Evolutionary conservation across 164 flowering plant genomes (phyloP), one percentile per base, ranked within the genome.

Genomic region (Aristolochia contorta): DNA sequence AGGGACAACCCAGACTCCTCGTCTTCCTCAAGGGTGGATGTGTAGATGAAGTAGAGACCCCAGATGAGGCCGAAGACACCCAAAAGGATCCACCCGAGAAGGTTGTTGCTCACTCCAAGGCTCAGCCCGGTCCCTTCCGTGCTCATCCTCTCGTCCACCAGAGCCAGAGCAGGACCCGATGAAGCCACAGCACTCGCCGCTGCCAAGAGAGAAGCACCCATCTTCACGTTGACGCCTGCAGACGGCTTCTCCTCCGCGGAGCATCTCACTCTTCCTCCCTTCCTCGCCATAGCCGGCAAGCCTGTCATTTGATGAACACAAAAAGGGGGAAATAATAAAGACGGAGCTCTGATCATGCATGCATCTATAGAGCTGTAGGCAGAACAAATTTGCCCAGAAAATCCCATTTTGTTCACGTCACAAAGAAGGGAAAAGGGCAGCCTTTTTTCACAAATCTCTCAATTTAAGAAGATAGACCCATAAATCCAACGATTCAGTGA

Each of bases 81-180:
- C 20, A 89, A 73, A n/a, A 92, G 79, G 76, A 89, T 80, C 98
- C 98, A 92, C 21, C 84, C 97, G 46, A 92, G 82, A 22, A 85
- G 75, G 76, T 92, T 92, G 83, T 82, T 86, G 82, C 98, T 91
- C 71, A 91, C 45, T 2, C 98, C 98, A 54, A 89, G 83, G 16
- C 92, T 86, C 16, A 86, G 95, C 19, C 98, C 96, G 13, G 95
- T 89, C 59, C 98, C 98, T 69, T 91, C 98, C 2, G 98, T 91
- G 83, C 75, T 78, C 95, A 91, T 47, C 73, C 98, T 85, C 69
- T 91, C 96, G 53, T 92, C 98, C 62, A 92, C 98, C 74, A 92
- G 61, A 45, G 87, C 90, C 69, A 80, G 56, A 23, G 86, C 84
- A 0, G 86, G 86, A 69, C 78, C 72, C 6, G 82, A 73, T 64